Conservation (phyloP, 495 filamentous ascomycete genomes). For the Penicillium waksmanii region DNA sequence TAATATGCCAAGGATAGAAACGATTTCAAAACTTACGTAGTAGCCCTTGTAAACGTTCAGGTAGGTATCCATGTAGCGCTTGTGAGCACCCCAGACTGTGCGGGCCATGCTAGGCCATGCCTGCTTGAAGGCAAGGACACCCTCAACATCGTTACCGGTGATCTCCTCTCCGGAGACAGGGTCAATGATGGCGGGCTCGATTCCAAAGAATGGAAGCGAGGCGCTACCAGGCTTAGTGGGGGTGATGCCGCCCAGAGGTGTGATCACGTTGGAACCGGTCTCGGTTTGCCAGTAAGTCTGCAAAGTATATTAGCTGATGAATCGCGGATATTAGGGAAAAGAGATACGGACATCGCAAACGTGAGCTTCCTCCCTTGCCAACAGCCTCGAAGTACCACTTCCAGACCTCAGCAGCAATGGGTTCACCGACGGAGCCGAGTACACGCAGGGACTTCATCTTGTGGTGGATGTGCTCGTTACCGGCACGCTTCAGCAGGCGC, state of each 20-base stretch:
- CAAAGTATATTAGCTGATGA: constrained; percentile 11
- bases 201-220: constrained; percentile 84
- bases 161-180: constrained; percentile 94
- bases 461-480: constrained; percentile 85
- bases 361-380: constrained; percentile 90
- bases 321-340: not conserved
- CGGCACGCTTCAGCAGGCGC: constrained; percentile 90
- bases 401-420: constrained; percentile 98
- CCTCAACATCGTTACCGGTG: constrained; percentile 95
- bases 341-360: constrained; percentile 81
- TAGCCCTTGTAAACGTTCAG: constrained; percentile 97
- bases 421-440: constrained; percentile 96
- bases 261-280: constrained; percentile 88
- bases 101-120: constrained; percentile 99
- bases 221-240: constrained; percentile 62
- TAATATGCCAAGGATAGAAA: constrained; percentile 6
- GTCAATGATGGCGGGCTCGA: constrained; percentile 97
- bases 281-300: constrained; percentile 99
- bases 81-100: constrained; percentile 97
- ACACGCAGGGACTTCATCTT: constrained; percentile 89
- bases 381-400: constrained; percentile 99
- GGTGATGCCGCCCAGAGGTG: constrained; percentile 59
- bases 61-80: constrained; percentile 98
- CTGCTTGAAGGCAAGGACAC: constrained; percentile 97
- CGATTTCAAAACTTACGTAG: constrained; percentile 69